phyloP scores from a whole-genome alignment of 768 basidiomycete genomes.

The Chalciporus piperatus region DNA sequence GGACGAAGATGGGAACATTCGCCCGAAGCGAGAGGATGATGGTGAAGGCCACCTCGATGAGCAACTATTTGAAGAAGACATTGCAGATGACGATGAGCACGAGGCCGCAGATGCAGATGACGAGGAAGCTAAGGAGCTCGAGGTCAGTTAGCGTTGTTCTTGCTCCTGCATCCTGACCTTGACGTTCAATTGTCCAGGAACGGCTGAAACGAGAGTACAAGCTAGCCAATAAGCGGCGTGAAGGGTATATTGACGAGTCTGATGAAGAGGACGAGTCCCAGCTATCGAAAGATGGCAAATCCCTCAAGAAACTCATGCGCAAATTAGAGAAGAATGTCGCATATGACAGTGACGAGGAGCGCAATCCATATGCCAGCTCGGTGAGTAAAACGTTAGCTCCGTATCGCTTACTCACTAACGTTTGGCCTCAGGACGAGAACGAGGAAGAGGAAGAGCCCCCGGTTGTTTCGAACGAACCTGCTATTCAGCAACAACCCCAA shows the following conservation, averaged over 20 bases:
- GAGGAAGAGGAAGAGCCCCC: constrained; percentile 70
- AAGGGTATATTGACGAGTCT: constrained; percentile 68
- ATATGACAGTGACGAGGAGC: constrained; percentile 80
- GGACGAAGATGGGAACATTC: constrained; percentile 60
- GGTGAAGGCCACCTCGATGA: constrained; percentile 83
- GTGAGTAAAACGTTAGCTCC: constrained; percentile 38
- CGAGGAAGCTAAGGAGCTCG: constrained; percentile 80
- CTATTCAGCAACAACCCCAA: constrained; percentile 40
- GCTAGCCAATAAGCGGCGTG: constrained; percentile 69
- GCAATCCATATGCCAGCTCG: constrained; percentile 77
- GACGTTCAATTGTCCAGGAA: constrained; percentile 46
- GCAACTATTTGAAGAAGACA: constrained; percentile 76
- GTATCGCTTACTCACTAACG: not conserved
- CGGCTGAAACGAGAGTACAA: constrained; percentile 82
- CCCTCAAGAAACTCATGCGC: constrained; percentile 82
- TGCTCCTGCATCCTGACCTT: not conserved
- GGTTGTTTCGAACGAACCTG: constrained; percentile 40
- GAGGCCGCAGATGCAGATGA: constrained; percentile 72
- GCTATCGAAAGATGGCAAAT: constrained; percentile 68
- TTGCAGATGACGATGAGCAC: constrained; percentile 86
- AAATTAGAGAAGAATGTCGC: constrained; percentile 79
- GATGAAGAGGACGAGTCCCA: constrained; percentile 65
- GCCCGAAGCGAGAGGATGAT: constrained; percentile 58
- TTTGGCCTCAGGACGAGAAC: constrained; percentile 53
- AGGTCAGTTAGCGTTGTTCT: constrained; percentile 44